phyloP scores from a whole-genome alignment of 2,329 filamentous ascomycete species.

The Chaetomium olivaceum region DNA sequence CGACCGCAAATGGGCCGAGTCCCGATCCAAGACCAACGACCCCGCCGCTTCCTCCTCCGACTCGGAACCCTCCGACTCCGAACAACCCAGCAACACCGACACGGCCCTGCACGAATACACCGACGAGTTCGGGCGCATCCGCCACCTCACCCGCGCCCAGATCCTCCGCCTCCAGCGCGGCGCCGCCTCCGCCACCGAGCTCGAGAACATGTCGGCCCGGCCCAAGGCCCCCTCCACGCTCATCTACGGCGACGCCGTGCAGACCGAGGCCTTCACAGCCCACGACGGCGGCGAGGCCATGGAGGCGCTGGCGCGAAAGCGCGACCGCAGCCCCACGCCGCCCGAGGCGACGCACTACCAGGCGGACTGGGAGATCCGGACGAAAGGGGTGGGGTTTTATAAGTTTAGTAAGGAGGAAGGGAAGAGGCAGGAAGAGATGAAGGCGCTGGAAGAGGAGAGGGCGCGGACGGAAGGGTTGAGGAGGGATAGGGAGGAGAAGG shows the following conservation, averaged over 20 bases:
- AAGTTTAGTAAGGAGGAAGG: constrained; percentile 79
- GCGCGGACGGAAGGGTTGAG: constrained; percentile 67
- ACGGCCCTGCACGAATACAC: constrained; percentile 78
- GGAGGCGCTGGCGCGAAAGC: constrained; percentile 73
- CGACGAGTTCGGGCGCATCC: constrained; percentile 88
- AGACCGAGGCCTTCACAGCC: constrained; percentile 78
- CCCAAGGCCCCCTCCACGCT: constrained; percentile 67
- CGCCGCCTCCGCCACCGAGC: constrained; percentile 56
- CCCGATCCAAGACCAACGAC: constrained; percentile 42
- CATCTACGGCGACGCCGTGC: constrained; percentile 84
- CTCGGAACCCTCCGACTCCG: constrained; percentile 40
- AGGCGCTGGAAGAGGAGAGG: constrained; percentile 65
- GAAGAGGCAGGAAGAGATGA: constrained; percentile 70
- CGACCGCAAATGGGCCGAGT: constrained; percentile 90
- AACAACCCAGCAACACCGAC: constrained; percentile 40
- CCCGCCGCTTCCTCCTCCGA: constrained; percentile 49
- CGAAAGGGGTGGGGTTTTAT: constrained; percentile 89
- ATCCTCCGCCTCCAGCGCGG: constrained; percentile 63
- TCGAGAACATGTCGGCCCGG: constrained; percentile 68
- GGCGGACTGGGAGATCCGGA: constrained; percentile 77
- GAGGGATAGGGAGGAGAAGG: constrained; percentile 55
- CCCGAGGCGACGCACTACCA: constrained; percentile 84
- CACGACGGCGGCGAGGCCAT: constrained; percentile 69
- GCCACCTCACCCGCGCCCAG: constrained; percentile 70
- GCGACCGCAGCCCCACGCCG: constrained; percentile 78